phyloP scores from a whole-genome alignment of 1,284 basidiomycete species.

The Tilletiopsis washingtonensis region DNA sequence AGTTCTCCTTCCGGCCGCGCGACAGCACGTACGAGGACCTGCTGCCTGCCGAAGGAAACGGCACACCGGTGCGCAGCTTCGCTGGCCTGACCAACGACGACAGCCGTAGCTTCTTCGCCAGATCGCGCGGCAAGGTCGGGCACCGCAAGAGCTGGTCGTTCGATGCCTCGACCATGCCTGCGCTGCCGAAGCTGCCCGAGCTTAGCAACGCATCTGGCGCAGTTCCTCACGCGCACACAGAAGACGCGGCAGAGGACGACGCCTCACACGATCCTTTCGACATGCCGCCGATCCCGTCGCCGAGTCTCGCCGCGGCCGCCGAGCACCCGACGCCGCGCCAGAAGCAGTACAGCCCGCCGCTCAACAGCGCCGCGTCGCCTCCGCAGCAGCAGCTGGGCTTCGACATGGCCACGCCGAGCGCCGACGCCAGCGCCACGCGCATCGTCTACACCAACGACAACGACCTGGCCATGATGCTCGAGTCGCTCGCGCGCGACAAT shows the following conservation, averaged over 20 bases:
- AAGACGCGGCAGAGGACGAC: background rate
- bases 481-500: conserved; percentile 22
- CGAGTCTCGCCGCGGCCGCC: background rate
- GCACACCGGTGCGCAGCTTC: conserved; percentile 4
- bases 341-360: background rate
- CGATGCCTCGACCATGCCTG: conserved; percentile 7
- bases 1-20: conserved; percentile 6
- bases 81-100: conserved; percentile 25
- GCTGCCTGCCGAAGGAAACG: background rate
- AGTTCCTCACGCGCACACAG: background rate
- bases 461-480: conserved; percentile 29
- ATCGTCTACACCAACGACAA: conserved; percentile 39
- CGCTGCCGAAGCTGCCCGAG: conserved; percentile 9
- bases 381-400: conserved; percentile 6
- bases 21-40: background rate
- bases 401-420: conserved; percentile 12
- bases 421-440: conserved; percentile 12
- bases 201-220: too few relatives aligned
- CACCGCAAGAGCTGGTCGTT: conserved; percentile 15
- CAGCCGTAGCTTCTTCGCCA: conserved; percentile 23
- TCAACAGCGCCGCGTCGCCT: background rate
- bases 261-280: background rate
- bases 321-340: background rate
- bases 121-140: conserved; percentile 3
- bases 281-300: background rate